phyloP scores from a whole-genome alignment of 208 protist genomes.

The Crithidia fasciculata region DNA sequence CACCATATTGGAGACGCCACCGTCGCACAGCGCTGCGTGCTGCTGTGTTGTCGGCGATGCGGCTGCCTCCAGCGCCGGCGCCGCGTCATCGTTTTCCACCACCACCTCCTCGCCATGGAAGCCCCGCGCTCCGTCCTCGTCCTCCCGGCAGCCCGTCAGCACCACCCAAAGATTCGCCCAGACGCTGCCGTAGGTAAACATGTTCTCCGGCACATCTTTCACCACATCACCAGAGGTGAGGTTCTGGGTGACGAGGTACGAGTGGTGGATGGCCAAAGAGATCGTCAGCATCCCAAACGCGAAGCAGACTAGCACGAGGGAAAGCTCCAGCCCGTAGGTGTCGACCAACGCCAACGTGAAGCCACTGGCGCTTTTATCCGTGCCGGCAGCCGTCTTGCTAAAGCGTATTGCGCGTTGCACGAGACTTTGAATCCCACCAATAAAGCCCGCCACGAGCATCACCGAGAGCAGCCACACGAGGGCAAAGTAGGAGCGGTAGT shows the following conservation, averaged over 20 bases:
- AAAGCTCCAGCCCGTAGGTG: constrained; percentile 71
- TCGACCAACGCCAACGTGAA: constrained; percentile 57
- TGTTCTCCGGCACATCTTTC: constrained; percentile 41
- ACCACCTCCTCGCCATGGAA: constrained; percentile 18
- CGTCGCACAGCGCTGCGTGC: neutral
- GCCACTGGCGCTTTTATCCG: neutral
- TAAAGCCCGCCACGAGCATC: constrained; percentile 45
- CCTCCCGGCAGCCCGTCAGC: constrained; percentile 32
- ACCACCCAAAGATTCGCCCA: constrained; percentile 47
- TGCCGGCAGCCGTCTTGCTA: neutral
- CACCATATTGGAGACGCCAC: no score
- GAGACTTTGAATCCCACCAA: constrained; percentile 61
- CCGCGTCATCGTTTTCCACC: constrained; percentile 15
- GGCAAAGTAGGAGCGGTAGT: constrained; percentile 82
- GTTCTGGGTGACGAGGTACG: constrained; percentile 72
- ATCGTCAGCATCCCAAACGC: constrained; percentile 46
- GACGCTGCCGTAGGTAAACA: constrained; percentile 65
- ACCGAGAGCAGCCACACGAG: constrained; percentile 64
- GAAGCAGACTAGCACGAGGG: constrained; percentile 60
- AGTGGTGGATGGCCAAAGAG: constrained; percentile 64
- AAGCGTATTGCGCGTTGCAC: constrained; percentile 23
- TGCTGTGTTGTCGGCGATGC: no score
- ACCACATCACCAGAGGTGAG: constrained; percentile 62
- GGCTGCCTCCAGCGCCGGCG: neutral
- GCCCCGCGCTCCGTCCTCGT: constrained; percentile 7